Conservation (phyloP, 2,329 filamentous ascomycete species). For the Epichloe glyceriae region DNA sequence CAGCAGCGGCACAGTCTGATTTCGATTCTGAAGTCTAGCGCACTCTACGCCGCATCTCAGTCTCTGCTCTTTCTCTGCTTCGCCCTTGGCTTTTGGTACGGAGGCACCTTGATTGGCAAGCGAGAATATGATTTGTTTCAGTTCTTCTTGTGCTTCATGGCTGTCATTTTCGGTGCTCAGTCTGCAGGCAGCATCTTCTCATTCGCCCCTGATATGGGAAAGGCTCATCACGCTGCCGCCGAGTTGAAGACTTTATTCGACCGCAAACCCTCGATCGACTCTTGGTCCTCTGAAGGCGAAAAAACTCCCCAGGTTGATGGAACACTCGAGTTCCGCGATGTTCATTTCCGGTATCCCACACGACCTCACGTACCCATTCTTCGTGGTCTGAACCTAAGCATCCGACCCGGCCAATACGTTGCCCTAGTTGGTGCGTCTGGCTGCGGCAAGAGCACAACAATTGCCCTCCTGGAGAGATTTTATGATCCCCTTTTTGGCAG, state of each 20-base stretch:
- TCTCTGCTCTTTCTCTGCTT: conserved; percentile 73
- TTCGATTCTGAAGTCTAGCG: conserved; percentile 64
- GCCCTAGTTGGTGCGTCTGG: conserved; percentile 90
- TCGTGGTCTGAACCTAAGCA: conserved; percentile 62
- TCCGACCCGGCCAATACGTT: conserved; percentile 69
- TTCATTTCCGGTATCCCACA: conserved; percentile 90
- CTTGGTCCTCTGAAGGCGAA: conserved; percentile 61
- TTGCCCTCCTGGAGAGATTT: conserved; percentile 84
- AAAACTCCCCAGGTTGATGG: conserved; percentile 54
- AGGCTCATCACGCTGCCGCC: conserved; percentile 72
- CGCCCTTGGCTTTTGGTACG: conserved; percentile 88
- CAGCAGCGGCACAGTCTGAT: conserved; percentile 57
- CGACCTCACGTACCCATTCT: conserved; percentile 86
- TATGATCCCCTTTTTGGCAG: conserved; percentile 78
- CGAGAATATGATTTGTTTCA: conserved; percentile 66
- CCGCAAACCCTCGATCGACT: conserved; percentile 67
- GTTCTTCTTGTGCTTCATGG: conserved; percentile 84
- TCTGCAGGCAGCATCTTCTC: conserved; percentile 82
- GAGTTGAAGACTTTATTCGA: conserved; percentile 78
- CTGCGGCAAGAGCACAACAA: conserved; percentile 89
- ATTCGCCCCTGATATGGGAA: conserved; percentile 85
- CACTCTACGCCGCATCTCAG: conserved; percentile 74
- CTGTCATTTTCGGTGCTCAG: conserved; percentile 83
- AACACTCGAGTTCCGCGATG: conserved; percentile 75
- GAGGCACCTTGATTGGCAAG: conserved; percentile 60